Evolutionary conservation across 805 yeast genomes (phyloP), one percentile per base, ranked within the genome.

Genomic region (Candida xyloterini): DNA sequence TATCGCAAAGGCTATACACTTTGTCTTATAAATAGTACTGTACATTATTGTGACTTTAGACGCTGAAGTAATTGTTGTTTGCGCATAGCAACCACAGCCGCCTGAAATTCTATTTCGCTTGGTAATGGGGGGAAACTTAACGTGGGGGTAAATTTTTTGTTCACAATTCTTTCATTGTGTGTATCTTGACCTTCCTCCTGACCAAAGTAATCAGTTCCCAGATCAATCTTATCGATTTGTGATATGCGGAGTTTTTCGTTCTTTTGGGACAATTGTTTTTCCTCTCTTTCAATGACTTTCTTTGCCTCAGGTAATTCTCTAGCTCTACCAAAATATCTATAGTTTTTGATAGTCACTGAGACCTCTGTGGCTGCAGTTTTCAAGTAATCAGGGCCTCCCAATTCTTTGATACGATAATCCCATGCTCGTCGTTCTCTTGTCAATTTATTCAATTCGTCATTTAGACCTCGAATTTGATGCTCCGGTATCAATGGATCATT

Each of bases 271-370:
- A 24, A 15, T 8, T 47, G 44, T 7, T 40, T n/a, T 39, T 43
- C 27, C 44, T 48, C 23, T 42, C 51, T 24, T 37, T 53, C 30
- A 53, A 57, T 39, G 22, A 75, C 46, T 42, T 70, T 70, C 37
- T 70, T 65, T 7, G 84, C 90, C 46, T 85, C 96, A 0, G 88
- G 84, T 7, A 89, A 62, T 30, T 87, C 91, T 37, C 76, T 70
- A 0, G 96, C 95, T 34, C 95, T 63, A 0, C 97, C 97, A 62
- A 78, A 90, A 60, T 84, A 90, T 40, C 83, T 65, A 47, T 78
- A 78, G 0, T 88, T 88, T 27, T 72, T 66, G 1, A 74, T 56
- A 5, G 39, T 30, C n/a, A 44, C 27, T 3, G 44, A 29, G 2
- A 38, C 48, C 2, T 34, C 38, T 10, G 30, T 27, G n/a, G 21